A percentile compares a stretch with the other conserved stretches of the same genome.
Evolutionary conservation across 805 yeast genomes (phyloP).

Genomic region (Kazachstania martiniae): DNA sequence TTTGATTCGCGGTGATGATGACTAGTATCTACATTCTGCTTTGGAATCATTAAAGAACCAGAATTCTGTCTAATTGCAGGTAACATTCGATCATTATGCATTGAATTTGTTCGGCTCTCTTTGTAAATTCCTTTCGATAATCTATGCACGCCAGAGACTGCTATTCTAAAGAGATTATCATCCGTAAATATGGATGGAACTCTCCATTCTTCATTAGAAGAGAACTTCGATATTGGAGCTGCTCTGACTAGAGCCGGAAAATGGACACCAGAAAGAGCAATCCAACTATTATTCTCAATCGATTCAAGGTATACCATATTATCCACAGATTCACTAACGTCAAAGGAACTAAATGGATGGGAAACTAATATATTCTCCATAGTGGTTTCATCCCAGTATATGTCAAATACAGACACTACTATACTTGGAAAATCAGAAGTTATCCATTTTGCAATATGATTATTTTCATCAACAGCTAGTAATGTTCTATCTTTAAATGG

Average conservation of each 20-base stretch:
- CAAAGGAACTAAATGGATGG: constrained; percentile 45
- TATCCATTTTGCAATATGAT: constrained; percentile 74
- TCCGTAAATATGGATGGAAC: constrained; percentile 28
- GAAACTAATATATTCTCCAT: constrained; percentile 45
- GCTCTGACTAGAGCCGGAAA: constrained; percentile 76
- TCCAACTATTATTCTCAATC: constrained; percentile 62
- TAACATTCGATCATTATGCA: constrained; percentile 3
- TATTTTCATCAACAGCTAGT: constrained; percentile 58
- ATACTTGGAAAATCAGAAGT: constrained; percentile 54
- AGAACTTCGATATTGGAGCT: constrained; percentile 64
- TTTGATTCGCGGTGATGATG: too few species aligned
- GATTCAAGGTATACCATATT: constrained; percentile 57
- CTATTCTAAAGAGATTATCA: constrained; percentile 31
- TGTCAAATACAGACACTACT: constrained; percentile 72
- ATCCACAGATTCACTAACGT: constrained; percentile 13
- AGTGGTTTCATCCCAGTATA: constrained; percentile 30
- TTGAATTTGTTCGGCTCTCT: too few species aligned
- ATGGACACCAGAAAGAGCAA: constrained; percentile 65
- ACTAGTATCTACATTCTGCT: constrained; percentile 1
- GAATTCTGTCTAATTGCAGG: constrained; percentile 5
- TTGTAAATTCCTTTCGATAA: constrained; percentile 1
- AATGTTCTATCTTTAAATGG: constrained; percentile 77
- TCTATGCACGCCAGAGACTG: constrained; percentile 42
- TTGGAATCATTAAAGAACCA: constrained; percentile 1
- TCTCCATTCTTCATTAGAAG: constrained; percentile 34